Conservation (phyloP, 2,329 filamentous ascomycete genomes). For the Colletotrichum tamarilloi region DNA sequence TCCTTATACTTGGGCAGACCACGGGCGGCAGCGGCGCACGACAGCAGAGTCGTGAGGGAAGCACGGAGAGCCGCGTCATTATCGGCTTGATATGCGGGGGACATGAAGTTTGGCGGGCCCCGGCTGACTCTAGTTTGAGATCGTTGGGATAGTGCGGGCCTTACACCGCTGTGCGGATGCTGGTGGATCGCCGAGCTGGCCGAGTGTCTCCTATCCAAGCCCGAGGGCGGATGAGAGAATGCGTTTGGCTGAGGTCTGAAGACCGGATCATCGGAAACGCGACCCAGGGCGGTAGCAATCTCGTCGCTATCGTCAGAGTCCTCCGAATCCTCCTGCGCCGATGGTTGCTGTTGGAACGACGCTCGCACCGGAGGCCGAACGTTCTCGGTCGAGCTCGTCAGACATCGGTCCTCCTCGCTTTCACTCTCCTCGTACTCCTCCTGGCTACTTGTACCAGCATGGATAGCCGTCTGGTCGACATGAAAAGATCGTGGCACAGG, state of each 20-base stretch:
- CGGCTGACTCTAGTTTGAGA: constrained; percentile 59
- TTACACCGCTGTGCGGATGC: constrained; percentile 61
- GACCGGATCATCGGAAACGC: constrained; percentile 59
- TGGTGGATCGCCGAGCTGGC: constrained; percentile 59
- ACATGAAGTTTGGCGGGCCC: constrained; percentile 71
- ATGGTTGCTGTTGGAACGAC: constrained; percentile 41
- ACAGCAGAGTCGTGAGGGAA: constrained; percentile 93
- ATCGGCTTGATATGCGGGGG: constrained; percentile 82
- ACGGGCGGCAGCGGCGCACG: constrained; percentile 91
- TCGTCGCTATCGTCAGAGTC: constrained; percentile 72
- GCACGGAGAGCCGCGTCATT: constrained; percentile 94
- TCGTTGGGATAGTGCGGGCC: constrained; percentile 61
- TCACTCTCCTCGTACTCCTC: constrained; percentile 96
- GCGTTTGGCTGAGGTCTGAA: constrained; percentile 94
- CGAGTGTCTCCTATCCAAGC: constrained; percentile 61
- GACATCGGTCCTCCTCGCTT: constrained; percentile 81
- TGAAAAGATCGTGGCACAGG: constrained; percentile 48
- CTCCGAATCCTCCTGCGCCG: constrained; percentile 56
- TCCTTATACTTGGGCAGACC: constrained; percentile 76
- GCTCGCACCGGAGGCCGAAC: constrained; percentile 45
- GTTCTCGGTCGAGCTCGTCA: constrained; percentile 70
- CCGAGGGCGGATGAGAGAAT: constrained; percentile 83
- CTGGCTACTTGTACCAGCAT: constrained; percentile 76
- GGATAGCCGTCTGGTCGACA: constrained; percentile 51
- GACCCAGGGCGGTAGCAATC: constrained; percentile 83